Evolutionary conservation across 306 rosid species (phyloP).

Genomic region (Cucumis hystrix): DNA sequence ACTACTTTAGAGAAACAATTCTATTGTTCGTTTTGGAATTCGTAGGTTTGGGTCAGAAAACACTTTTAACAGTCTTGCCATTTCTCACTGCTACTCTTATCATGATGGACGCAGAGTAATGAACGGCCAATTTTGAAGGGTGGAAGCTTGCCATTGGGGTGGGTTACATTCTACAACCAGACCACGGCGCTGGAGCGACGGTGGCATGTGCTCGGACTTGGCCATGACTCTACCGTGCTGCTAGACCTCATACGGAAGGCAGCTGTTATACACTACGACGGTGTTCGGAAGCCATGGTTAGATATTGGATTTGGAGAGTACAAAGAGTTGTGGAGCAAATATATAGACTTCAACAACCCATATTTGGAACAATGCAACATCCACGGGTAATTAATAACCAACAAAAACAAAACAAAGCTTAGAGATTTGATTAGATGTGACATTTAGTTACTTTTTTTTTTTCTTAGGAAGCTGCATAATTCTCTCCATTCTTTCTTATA

Average conservation of each 20-base stretch:
- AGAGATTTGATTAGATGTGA: neutral
- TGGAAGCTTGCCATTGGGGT: constrained; percentile 82
- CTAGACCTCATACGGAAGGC: constrained; percentile 43
- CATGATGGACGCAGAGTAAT: constrained; percentile 37
- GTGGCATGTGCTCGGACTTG: constrained; percentile 87
- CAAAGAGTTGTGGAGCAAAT: constrained; percentile 60
- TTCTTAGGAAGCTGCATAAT: constrained; percentile 5
- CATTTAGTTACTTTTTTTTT: constrained; percentile 6
- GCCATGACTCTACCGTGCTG: constrained; percentile 34
- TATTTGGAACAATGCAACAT: constrained; percentile 80
- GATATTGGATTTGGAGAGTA: constrained; percentile 64
- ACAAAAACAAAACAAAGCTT: neutral
- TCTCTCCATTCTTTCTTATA: constrained; percentile 31
- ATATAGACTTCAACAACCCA: constrained; percentile 42
- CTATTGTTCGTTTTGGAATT: too few species aligned
- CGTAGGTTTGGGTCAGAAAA: neutral
- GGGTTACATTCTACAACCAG: constrained; percentile 79
- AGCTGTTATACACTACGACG: constrained; percentile 82
- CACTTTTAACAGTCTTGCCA: neutral
- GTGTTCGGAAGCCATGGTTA: constrained; percentile 91
- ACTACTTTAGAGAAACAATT: too few species aligned
- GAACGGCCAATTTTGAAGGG: constrained; percentile 50
- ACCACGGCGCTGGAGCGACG: constrained; percentile 48
- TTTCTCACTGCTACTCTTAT: neutral
- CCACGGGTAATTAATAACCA: constrained; percentile 33